Base-by-base conservation (phyloP, 176 grass and related monocot genomes). In the Alopecurus myosuroides region DNA sequence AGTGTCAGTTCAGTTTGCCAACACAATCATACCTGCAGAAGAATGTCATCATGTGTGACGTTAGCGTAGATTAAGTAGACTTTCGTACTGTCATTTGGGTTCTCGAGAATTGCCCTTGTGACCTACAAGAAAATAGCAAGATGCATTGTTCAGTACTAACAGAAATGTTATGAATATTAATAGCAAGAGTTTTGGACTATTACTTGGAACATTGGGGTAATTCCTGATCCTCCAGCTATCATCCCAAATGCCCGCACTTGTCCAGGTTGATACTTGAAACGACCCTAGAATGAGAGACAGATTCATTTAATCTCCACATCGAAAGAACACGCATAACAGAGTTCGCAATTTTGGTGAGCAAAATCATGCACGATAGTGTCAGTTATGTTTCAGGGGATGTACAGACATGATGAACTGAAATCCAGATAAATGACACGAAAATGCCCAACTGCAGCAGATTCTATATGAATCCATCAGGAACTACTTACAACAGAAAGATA, bases 161-260 rank as follows among this genome's bases (percentile, higher is more conserved):
- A 76, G 7, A 39, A 78, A 73, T 37, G 15, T 41, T 25, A 57
- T 14, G 35, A 12, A 3, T 53, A 57, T 62, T 73, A 74, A 65
- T 15, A 52, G 52, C 36, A 30, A 37, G 33, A 74, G 37, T 11
- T 34, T 91, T 62, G 74, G 81, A 64, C 15, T 29, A 69, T 91
- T 95, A 98, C 91, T 93, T 98, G 95, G 90, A 98, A 98, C 93
- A 98, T 95, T 77, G 91, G 93, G 3, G 95, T 98, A 74, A 98
- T 98, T 77, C 95, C 91, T 71, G 95, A 98, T 82, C 95, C 95
- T 53, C 93, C 95, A 90, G 93, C 89, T 86, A 95, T 30, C 95
- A 98, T 98, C 83, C 93, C 95, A 87, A 98, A 98, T 74, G 93
- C 95, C 66, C 89, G 93, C 30, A 95, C 95, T 92, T 98, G 93